Percentiles rank a stretch among this genome's conserved stretches.
phyloP scores from a whole-genome alignment of 1,284 basidiomycete species.

The Termitomyces sp. region DNA sequence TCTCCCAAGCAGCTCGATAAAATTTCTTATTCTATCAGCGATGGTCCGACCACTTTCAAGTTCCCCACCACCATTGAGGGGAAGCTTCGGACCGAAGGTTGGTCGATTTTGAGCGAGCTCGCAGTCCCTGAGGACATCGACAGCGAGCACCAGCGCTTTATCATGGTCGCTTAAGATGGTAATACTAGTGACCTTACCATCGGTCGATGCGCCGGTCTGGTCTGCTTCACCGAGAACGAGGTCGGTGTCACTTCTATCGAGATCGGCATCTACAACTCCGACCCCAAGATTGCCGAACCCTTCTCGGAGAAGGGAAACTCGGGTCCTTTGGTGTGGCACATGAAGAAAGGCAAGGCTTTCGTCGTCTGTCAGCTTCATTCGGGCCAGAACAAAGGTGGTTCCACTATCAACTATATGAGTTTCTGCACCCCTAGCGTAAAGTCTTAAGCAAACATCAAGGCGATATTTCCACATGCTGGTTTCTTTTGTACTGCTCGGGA shows the following conservation, averaged over 20 bases:
- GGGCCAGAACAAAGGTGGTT: constrained; percentile 25
- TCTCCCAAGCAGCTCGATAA: constrained; percentile 17
- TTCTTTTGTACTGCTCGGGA: constrained; percentile 20
- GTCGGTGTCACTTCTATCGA: too few relatives aligned
- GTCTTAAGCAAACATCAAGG: constrained; percentile 23
- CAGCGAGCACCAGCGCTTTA: too few relatives aligned
- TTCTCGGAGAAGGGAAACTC: constrained; percentile 26
- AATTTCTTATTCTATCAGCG: constrained; percentile 24
- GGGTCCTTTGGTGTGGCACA: constrained; percentile 25
- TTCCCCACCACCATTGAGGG: constrained; percentile 26
- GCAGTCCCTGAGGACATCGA: constrained; percentile 17
- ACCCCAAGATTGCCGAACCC: too few relatives aligned
- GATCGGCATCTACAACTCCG: too few relatives aligned
- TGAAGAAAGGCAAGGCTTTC: too few relatives aligned
- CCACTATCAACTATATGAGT: constrained; percentile 24
- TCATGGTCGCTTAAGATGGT: too few relatives aligned
- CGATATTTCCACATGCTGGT: constrained; percentile 24
- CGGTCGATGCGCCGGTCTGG: too few relatives aligned
- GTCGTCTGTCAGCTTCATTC: constrained; percentile 26
- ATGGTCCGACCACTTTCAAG: constrained; percentile 23
- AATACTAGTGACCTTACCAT: too few relatives aligned
- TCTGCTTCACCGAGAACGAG: too few relatives aligned
- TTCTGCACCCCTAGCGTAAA: constrained; percentile 27
- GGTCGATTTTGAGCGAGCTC: constrained; percentile 21
- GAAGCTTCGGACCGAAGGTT: constrained; percentile 27